Conservation (phyloP, 2,329 filamentous ascomycete genomes). For the Cercospora brassicicola region DNA sequence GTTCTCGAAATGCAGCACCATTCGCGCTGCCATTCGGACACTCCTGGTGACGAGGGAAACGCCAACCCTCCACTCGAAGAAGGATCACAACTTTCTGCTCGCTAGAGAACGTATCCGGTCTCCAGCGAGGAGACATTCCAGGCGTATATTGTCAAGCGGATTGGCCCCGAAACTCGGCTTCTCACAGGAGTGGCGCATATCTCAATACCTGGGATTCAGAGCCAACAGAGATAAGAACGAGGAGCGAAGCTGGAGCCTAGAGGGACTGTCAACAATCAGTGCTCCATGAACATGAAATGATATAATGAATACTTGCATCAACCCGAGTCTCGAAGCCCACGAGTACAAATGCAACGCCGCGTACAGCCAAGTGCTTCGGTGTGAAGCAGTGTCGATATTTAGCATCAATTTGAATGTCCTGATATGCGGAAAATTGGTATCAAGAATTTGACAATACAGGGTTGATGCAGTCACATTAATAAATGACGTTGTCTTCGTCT, state of each 20-base stretch:
- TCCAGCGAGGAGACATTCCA: background rate
- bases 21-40: background rate
- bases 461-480: slow-evolving; percentile 53
- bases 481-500: slow-evolving; percentile 88
- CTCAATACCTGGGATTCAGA: background rate
- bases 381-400: background rate
- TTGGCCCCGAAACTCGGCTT: background rate
- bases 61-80: background rate
- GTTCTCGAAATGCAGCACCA: background rate
- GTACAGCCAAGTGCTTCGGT: background rate
- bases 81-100: background rate
- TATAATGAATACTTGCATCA: background rate
- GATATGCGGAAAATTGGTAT: background rate
- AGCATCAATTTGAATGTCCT: no score
- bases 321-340: background rate
- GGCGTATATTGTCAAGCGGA: background rate
- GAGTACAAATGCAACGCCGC: background rate
- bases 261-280: background rate
- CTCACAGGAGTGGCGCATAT: background rate
- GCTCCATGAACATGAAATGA: background rate
- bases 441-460: background rate
- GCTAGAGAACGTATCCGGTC: background rate
- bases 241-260: background rate
- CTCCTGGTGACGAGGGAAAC: background rate
- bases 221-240: background rate